Evolutionary conservation across 208 protist genomes (phyloP), one percentile per base, ranked within the genome.

Genomic region (Acanthamoeba sp.): DNA sequence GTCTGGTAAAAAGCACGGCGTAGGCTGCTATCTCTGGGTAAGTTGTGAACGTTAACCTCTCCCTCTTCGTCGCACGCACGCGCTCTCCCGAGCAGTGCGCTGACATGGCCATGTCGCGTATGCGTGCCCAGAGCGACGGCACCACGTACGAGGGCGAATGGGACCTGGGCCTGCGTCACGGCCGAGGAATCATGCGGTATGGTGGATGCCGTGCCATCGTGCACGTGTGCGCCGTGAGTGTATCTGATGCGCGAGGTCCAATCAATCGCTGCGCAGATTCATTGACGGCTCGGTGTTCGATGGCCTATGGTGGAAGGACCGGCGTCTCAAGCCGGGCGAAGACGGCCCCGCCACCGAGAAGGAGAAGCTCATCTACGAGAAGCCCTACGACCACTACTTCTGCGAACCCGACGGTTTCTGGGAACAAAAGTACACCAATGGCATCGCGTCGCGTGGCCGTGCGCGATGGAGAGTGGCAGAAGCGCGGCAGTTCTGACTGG

Each of bases 321-420:
- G 88, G 24, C 52, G 62, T 10, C 88, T 93, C 10, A 38, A 40
- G 38, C 12, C 88, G 22, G 88, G 62, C 88, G 62, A 93, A 32
- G 88, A 93, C 42, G 88, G 88, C 27, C 29, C 88, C n/a, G 22
- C 88, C 3, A 55, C 88, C 5, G 62, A 93, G 64, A 73, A 34
- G 45, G 62, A 80, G 66, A 71, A 71, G 34, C 45, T 78, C 27
- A 18, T 78, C 32, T 93, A 93, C 42, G 88, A 93, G 62, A 73
- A 50, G 88, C 88, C 88, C 42, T 93, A 93, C 42, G 88, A 93
- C 62, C 88, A 93, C 88, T 93, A 93, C 64, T 93, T 93, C 38
- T 93, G 62, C 34, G 88, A 93, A 24, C 88, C 88, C 32, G 88
- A 93, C 42, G 88, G 78, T 12, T 27, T 93, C 29, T 93, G 88